A percentile compares a stretch with the other conserved stretches of the same genome.
Evolutionary conservation across 1,284 basidiomycete genomes (phyloP).

Genomic region (Ganoderma boninense): DNA sequence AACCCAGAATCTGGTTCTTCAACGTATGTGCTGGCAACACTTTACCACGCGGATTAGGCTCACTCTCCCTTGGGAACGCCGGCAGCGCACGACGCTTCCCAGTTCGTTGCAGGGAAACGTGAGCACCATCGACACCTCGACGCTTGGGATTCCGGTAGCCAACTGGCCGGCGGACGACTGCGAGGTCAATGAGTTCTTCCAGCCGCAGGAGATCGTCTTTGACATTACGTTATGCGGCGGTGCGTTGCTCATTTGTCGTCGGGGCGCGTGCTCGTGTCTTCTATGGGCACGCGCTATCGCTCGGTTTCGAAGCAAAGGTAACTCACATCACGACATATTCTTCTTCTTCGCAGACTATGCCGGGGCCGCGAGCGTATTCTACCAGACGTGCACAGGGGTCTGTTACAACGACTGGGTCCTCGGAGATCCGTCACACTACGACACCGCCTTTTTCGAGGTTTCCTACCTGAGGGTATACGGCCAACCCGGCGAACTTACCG

Average conservation of each 20-base stretch:
- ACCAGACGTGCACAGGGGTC: slow-evolving; percentile 68
- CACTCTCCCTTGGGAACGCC: slow-evolving; percentile 8
- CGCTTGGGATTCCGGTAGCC: slow-evolving; percentile 72
- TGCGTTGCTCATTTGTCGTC: slow-evolving; percentile 42
- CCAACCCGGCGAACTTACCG: slow-evolving; percentile 37
- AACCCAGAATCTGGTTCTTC: slow-evolving; percentile 78
- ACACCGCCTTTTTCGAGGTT: slow-evolving; percentile 82
- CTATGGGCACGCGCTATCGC: slow-evolving; percentile 6
- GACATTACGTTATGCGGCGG: slow-evolving; percentile 82
- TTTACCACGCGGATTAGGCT: slow-evolving; percentile 11
- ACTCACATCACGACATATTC: slow-evolving; percentile 18
- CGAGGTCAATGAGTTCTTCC: slow-evolving; percentile 67
- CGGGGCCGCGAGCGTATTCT: slow-evolving; percentile 60
- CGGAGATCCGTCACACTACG: slow-evolving; percentile 69
- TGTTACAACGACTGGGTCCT: slow-evolving; percentile 84
- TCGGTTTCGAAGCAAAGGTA: slow-evolving; percentile 4
- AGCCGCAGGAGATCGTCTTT: slow-evolving; percentile 72
- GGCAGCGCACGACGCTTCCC: slow-evolving; percentile 65
- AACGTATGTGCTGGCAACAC: slow-evolving; percentile 46
- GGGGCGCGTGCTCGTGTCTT: slow-evolving; percentile 1
- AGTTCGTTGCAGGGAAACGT: slow-evolving; percentile 58
- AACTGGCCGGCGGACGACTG: slow-evolving; percentile 73
- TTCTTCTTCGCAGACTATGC: slow-evolving; percentile 35
- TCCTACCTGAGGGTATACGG: slow-evolving; percentile 66
- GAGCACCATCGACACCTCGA: slow-evolving; percentile 66